Evolutionary conservation across 352 stramenopile species (phyloP), one percentile per base, ranked within the genome.

Genomic region (Saprolegnia parasitica): DNA sequence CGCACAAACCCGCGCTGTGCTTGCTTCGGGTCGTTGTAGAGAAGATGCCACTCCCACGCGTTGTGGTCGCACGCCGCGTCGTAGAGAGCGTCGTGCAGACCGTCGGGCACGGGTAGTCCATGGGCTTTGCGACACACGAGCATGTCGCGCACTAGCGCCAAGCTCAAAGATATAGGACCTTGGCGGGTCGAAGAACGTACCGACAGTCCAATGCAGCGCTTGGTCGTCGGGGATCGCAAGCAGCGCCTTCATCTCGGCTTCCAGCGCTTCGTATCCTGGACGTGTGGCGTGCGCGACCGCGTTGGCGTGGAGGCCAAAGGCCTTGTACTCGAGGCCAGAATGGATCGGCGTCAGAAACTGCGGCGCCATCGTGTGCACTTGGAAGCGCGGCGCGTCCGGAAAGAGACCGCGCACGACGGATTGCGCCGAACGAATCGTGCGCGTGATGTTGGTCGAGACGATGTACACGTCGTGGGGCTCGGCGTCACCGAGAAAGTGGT

Each of bases 111-210:
- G 0, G 78, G 56, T 4, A 92, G 54, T 9, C 77, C 79, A 56
- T 94, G 84, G 20, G 85, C 79, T n/a, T 78, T 73, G 24, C 75
- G 78, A 21, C 82, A 90, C 45, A 88, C 76, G 37, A 94, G 73
- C 47, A 91, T 81, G 52, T 94, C 86, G 10, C 86, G 76, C 50
- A 94, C 86, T 93, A 73, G n/a, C n/a, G n/a, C n/a, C n/a, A n/a
- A n/a, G n/a, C n/a, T n/a, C n/a, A n/a, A n/a, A n/a, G n/a, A n/a
- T n/a, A n/a, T n/a, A n/a, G n/a, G n/a, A n/a, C n/a, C 5, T 35
- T 35, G 29, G 29, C 29, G 35, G 20, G 26, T 50, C 3, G 3
- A 16, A 3, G 35, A 21, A 16, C 13, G 35, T 11, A 60, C 52
- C 52, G 16, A 74, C 80, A 21, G 84, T 89, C 86, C 86, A 93